Evolutionary conservation across 108 stramenopile genomes (phyloP), one percentile per base, ranked within the genome.

Genomic region (Nitzschia putrida): DNA sequence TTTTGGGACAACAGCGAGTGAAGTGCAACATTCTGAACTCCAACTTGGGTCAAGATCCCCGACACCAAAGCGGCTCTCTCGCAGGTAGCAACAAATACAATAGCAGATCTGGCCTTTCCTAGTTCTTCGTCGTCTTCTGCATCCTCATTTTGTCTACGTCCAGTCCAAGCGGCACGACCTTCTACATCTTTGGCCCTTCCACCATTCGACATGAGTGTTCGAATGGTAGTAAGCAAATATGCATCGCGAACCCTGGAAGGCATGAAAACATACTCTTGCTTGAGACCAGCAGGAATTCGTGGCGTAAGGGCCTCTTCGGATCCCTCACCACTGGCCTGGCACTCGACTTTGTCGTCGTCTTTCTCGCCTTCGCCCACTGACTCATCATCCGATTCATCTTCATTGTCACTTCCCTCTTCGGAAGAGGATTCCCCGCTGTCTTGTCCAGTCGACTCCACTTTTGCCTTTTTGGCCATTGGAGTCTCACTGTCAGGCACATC

Each of bases 81-180:
- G 72, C 97, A 98, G 24, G 96, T 98, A n/a, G 92, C 85, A 11
- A 94, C 96, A 76, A 99, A 99, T 57, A 99, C 84, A 73, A 99
- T 96, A 12, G 89, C 86, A 26, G 89, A 89, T 68, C 85, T 82
- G 0, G 94, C 92, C 57, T 87, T 90, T 37, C 58, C 77, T 13
- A 45, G 68, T 47, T 76, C 84, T 13, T 74, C 79, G 8, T 69
- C 80, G 0, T 85, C 81, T 16, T 79, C 84, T 20, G 74, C 77
- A 13, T 82, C 76, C 24, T 68, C 64, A 18, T 81, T 64, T n/a
- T 53, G 59, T 25, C 44, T 41, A 12, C 42, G 42, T 25, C 68
- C 75, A 44, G 34, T 64, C 80, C 72, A 71, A 8, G 71, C 73
- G 29, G 57, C 57, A 16, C 55, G 59, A 26, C 80, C 77, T 52